Evolutionary conservation across 441 rosid species (phyloP).

Genomic region (Viola pubescens): DNA sequence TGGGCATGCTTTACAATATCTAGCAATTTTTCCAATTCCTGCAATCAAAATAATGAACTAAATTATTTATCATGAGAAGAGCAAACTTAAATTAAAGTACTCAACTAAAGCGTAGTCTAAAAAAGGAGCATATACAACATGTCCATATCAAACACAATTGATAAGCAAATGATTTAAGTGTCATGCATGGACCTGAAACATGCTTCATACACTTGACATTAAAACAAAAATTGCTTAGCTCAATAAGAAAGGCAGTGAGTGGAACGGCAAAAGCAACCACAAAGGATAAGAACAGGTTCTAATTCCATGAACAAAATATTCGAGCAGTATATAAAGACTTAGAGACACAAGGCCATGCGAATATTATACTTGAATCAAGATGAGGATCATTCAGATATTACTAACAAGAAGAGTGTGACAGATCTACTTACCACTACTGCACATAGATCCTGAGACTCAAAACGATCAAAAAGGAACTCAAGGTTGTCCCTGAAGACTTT

Average conservation of each 20-base stretch:
- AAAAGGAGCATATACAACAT: too few species aligned
- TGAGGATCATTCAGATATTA: too few species aligned
- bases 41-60: constrained; percentile 26
- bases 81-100: too few species aligned
- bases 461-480: constrained; percentile 94
- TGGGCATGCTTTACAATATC: constrained; percentile 77
- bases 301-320: not conserved
- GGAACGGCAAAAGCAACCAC: too few species aligned
- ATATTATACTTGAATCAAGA: not conserved
- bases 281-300: not conserved
- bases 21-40: constrained; percentile 90
- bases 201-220: too few species aligned
- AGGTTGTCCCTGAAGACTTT: constrained; percentile 94
- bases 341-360: not conserved
- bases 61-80: not conserved
- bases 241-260: too few species aligned
- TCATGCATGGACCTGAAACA: too few species aligned
- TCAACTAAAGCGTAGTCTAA: too few species aligned
- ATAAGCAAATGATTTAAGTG: too few species aligned
- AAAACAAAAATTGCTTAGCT: too few species aligned
- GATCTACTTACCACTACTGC: constrained; percentile 67
- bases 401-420: too few species aligned
- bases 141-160: too few species aligned
- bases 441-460: constrained; percentile 95
- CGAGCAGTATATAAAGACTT: not conserved